Base-by-base conservation (phyloP, 139 green algal species). In the Astrephomene gubernaculifera region DNA sequence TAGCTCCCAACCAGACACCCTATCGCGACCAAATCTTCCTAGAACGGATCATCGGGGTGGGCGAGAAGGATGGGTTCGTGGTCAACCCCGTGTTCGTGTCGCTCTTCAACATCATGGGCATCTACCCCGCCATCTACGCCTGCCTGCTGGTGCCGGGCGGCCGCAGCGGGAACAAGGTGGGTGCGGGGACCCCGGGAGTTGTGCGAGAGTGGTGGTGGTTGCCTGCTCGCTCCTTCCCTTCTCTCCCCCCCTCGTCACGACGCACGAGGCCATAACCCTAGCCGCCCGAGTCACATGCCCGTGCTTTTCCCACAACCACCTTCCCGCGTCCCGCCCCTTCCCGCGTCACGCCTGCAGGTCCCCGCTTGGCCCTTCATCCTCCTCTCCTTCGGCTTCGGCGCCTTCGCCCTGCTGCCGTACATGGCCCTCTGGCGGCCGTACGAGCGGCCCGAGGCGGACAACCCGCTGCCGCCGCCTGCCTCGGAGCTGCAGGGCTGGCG, bases 321-420 rank as follows among this genome's bases (percentile, higher is more conserved):
- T 5, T 1, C 25, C 35, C 21, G 5, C 24, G 6, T 65, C 57
- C 57, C 57, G 57, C 57, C 57, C 57, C 70, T 79, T 8, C 21
- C 38, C 72, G 10, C 33, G 6, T 45, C 4, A 36, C 52, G 54
- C 10, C 12, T 17, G 71, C 88, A 95, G 93, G 82, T 97, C 27
- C 95, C 95, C 29, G 93, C 91, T 6, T 98, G 94, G 95, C 96
- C 96, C 2, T 98, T 98, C 87, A 82, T 97, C 17, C 74, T 72
- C 0, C n/a, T 82, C 0, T 96, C 92, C 24, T 96, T 96, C 75
- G 88, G 36, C 22, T 49, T 96, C 12, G 96, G 96, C 19, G 90
- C 90, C 4, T 97, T 98, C 83, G 94, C 90, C 12, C 86, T 98
- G 76, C 88, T 96, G 33, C 96, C 96, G 22, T 98, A 95, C 93